A percentile compares a stretch with the other conserved stretches of the same genome.
Conservation (phyloP, 148 eudicot species). For the Nepenthes gracilis region DNA sequence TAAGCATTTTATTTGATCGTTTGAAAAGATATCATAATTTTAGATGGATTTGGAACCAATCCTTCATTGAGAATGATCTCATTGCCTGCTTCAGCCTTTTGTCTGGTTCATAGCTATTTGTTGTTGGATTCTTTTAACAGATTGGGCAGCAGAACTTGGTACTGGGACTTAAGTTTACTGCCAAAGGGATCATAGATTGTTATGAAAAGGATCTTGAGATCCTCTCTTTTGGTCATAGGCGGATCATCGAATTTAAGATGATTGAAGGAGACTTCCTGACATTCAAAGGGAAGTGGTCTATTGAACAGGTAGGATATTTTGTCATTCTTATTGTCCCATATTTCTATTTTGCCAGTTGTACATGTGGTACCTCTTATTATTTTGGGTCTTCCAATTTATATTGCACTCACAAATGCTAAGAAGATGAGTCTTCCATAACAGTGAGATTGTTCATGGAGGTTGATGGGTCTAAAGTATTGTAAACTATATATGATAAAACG, state of each 20-base stretch:
- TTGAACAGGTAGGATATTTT: constrained; percentile 38
- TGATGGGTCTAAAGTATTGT: too few species aligned
- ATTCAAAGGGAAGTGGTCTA: constrained; percentile 71
- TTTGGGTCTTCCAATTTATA: too few species aligned
- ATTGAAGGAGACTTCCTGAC: constrained; percentile 67
- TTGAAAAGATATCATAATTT: too few species aligned
- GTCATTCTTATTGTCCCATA: background rate
- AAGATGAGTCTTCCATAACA: too few species aligned
- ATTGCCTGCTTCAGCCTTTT: background rate
- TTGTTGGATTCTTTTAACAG: constrained; percentile 18
- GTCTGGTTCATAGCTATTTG: background rate
- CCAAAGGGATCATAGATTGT: constrained; percentile 68
- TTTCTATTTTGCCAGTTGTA: background rate
- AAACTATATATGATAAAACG: too few species aligned
- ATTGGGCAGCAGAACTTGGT: constrained; percentile 63
- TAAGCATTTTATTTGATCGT: too few species aligned
- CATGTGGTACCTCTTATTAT: too few species aligned
- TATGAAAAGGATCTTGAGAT: constrained; percentile 48
- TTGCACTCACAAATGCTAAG: too few species aligned
- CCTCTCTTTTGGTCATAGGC: constrained; percentile 38
- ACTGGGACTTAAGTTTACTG: constrained; percentile 58
- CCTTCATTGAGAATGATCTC: too few species aligned
- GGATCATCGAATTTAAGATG: constrained; percentile 70
- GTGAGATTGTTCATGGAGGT: too few species aligned
- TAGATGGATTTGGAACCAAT: too few species aligned